Base-by-base conservation (phyloP, 352 stramenopile genomes). In the Thalassiosira ordinaria region DNA sequence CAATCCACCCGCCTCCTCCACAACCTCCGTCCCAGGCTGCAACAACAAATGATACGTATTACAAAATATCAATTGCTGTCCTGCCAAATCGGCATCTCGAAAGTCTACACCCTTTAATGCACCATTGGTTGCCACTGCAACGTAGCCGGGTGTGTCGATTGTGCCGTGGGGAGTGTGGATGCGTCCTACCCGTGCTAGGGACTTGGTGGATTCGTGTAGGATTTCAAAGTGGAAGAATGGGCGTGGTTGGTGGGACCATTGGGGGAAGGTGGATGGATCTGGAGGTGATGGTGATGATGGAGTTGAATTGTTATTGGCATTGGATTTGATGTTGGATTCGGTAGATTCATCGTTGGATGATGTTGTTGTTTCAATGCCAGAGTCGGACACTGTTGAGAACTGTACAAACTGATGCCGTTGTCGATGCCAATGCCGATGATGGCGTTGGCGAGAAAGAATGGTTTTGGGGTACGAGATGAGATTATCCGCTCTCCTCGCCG, bases 31-130 rank as follows among this genome's bases (percentile, higher is more conserved):
- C 22, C 94, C 94, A 13, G 94, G 94, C 74, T 96, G 93, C 13
- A 97, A 74, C 26, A 96, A 69, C 7, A 97, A 71, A 82, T 97
- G 94, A 78, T 97, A 97, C 4, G 94, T 96, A 83, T 97, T 96
- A 59, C 85, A 88, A 78, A 96, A 96, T 20, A 94, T 89, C 4
- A 96, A 77, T 67, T 95, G 89, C 59, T 93, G 89, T 6, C 83
- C 84, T 11, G 82, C 29, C 29, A 80, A 69, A 70, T 93, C 80
- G 24, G 88, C 90, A 53, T 87, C 61, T 6, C 68, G 67, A 67
- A 90, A 90, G 41, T 92, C 82, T 2, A 92, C 84, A 26, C 82
- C 84, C 75, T 96, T 96, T 9, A 95, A 74, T 5, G 89, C 89
- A 14, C 79, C 92, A 63, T 96, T 96, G 41, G 92, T 96, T 0